Conservation (phyloP, 225 moss, liverwort and hornwort species). For the Antitrichia curtipendula region DNA sequence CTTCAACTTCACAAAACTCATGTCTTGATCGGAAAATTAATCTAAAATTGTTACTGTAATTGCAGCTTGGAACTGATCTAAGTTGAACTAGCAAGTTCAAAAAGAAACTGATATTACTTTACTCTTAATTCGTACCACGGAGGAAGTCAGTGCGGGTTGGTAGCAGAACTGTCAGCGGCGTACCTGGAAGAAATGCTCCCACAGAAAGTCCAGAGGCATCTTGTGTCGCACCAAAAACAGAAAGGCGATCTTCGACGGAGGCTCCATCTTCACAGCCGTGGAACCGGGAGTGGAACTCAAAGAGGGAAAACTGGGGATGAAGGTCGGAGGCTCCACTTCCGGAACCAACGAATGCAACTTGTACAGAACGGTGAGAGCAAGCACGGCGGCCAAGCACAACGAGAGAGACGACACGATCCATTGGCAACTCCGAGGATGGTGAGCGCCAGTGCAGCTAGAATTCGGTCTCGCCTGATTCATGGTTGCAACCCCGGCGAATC, state of each 20-base stretch:
- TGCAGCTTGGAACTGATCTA: not conserved
- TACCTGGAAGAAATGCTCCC: slow-evolving; percentile 59
- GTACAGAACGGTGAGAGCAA: slow-evolving; percentile 1
- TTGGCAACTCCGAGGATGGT: not conserved
- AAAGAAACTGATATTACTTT: not conserved
- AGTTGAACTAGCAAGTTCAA: not conserved
- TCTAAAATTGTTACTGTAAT: too few species aligned
- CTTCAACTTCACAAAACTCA: not conserved
- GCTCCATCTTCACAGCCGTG: not conserved
- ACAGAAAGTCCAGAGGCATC: slow-evolving; percentile 51
- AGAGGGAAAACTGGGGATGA: not conserved
- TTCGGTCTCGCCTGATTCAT: slow-evolving; percentile 13
- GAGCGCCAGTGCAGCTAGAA: not conserved
- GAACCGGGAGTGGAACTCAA: not conserved
- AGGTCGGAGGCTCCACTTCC: not conserved
- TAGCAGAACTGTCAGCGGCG: not conserved
- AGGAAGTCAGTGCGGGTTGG: not conserved
- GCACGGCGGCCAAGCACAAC: not conserved
- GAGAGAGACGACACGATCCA: slow-evolving; percentile 3
- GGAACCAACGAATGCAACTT: slow-evolving; percentile 22
- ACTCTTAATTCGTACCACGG: too few species aligned
- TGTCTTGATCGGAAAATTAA: not conserved
- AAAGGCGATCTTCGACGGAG: slow-evolving; percentile 27
- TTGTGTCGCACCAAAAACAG: slow-evolving; percentile 44
- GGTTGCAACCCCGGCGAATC: not conserved